Base-by-base conservation (phyloP, 1,284 basidiomycete genomes). In the Athelia sp. region DNA sequence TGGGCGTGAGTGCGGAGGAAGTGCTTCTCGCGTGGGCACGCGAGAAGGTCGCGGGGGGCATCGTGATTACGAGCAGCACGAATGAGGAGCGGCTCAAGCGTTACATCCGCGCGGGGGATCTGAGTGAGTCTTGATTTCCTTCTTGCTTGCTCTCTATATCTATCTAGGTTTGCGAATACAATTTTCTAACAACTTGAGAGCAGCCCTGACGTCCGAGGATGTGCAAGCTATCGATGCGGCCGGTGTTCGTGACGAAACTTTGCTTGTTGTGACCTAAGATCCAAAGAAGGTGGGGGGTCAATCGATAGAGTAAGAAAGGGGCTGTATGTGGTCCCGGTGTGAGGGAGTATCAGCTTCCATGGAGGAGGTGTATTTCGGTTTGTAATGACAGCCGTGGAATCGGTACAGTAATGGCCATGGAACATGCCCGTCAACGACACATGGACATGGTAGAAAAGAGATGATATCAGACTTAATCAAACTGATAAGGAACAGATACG, bases 1-100 rank as follows among this genome's bases (percentile, higher is more conserved):
- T 82, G 19, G 71, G 72, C 2, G 81, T 74, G 13, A 77, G 80
- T 1, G 71, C 79, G 0, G 84, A 82, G 46, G 87, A 90, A 60
- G 76, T 90, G 9, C 70, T 90, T 8, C 67, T 87, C 31, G 75
- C 81, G 1, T 87, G 85, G 85, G 74, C 78, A 0, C 78, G 78
- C 56, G 68, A 74, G 34, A 87, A 87, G 36, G n/a, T 40, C 19
- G 36, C n/a, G 57, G 84, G 81, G 15, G 79, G 77, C 2, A 77
- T 84, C 0, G 75, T 81, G 46, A 75, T 87, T 46, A 87, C 83
- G 79, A 85, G 66, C 35, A 88, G 83, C 51, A 82, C 81, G 9
- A 84, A 71, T 50, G 79, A 78, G 55, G 69, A 75, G 22, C 79
- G 82, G 36, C 69, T 90, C 43, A 62, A 82, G 56, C 79, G 83